phyloP scores from a whole-genome alignment of 2,329 filamentous ascomycete genomes.

The Ceratocystis cacaofunesta region DNA sequence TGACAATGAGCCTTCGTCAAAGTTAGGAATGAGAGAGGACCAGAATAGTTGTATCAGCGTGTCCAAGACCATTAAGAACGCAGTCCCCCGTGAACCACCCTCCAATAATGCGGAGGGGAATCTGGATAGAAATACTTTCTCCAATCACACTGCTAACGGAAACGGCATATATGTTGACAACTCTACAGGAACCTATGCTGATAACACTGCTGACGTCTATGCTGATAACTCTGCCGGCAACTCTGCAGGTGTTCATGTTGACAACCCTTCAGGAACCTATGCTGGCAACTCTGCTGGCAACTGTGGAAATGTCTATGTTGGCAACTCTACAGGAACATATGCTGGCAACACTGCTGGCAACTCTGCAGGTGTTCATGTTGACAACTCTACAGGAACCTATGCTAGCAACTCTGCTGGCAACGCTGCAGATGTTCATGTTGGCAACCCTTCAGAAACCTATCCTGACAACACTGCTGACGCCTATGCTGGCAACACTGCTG shows the following conservation, averaged over 20 bases:
- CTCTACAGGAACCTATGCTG: not conserved
- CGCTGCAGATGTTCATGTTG: too few species aligned
- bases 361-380: too few species aligned
- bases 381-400: too few species aligned
- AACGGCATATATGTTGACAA: not conserved
- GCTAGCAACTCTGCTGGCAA: too few species aligned
- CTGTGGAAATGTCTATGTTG: not conserved
- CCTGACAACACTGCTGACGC: too few species aligned
- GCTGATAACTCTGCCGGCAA: not conserved
- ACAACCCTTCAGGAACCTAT: too few species aligned
- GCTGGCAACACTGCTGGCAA: too few species aligned
- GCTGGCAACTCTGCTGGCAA: not conserved
- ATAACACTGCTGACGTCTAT: too few species aligned
- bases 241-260: too few species aligned
- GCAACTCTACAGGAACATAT: too few species aligned
- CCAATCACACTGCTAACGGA: not conserved
- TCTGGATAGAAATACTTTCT: not conserved
- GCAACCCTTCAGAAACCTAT: too few species aligned
- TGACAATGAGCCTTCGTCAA: conserved; percentile 20
- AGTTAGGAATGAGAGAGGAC: not conserved
- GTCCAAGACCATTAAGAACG: conserved; percentile 6
- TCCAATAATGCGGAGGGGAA: not conserved
- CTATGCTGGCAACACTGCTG: too few species aligned
- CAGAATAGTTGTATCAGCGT: not conserved
- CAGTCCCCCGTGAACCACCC: not conserved